A percentile compares a stretch with the other conserved stretches of the same genome.
phyloP scores from a whole-genome alignment of 257 asterid species.

The Solanum pennellii region DNA sequence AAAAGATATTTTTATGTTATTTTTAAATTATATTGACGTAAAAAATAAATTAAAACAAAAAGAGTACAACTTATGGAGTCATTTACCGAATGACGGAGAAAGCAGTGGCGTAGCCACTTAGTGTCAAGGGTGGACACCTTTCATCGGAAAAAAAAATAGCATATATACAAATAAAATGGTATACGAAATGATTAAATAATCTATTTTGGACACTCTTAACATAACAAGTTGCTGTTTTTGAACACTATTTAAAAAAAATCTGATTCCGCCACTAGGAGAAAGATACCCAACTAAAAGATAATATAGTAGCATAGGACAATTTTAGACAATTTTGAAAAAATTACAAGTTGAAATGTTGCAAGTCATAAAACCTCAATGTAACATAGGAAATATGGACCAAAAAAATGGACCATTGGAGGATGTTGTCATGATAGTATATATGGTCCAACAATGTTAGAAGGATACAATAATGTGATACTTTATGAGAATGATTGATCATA shows the following conservation, averaged over 20 bases:
- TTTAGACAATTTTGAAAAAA: neutral
- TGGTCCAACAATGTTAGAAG: neutral
- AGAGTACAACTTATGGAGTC: neutral
- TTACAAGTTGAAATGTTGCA: neutral
- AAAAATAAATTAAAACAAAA: too few species aligned
- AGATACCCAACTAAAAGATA: neutral
- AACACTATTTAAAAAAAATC: fast-evolving
- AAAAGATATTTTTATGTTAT: too few species aligned
- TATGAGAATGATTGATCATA: neutral
- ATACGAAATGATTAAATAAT: too few species aligned
- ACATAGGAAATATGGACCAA: neutral
- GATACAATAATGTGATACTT: neutral
- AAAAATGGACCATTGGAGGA: neutral
- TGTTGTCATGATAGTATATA: neutral
- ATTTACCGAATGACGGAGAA: neutral
- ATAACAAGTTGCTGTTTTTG: too few species aligned
- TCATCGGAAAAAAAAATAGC: too few species aligned
- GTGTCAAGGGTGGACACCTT: too few species aligned
- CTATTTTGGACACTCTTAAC: too few species aligned
- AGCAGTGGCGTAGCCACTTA: neutral
- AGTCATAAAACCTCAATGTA: neutral
- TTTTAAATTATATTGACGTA: too few species aligned
- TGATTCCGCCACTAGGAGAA: fast-evolving
- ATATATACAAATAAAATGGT: too few species aligned
- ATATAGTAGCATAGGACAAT: neutral